Conservation (phyloP, 768 basidiomycete genomes). For the Crassisporium funariophilum region DNA sequence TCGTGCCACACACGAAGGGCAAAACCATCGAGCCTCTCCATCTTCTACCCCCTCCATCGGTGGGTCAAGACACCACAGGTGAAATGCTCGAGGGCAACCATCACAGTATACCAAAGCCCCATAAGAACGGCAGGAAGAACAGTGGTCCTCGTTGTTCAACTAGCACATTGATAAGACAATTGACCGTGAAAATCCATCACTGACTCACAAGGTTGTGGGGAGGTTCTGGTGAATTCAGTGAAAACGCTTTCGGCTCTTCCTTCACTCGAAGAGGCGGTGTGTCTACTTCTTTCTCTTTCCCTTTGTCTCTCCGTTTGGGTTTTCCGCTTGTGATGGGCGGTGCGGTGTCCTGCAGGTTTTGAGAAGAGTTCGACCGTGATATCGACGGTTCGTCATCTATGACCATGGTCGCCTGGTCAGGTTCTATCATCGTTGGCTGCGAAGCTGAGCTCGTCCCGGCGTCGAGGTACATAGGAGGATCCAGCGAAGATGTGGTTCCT, state of each 20-base stretch:
- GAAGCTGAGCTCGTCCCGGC: constrained; percentile 37
- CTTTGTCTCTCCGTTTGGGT: constrained; percentile 51
- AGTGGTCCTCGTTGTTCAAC: constrained; percentile 79
- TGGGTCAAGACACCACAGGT: constrained; percentile 95
- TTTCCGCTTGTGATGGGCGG: constrained; percentile 30
- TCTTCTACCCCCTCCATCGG: constrained; percentile 89
- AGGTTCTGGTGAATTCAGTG: constrained; percentile 50
- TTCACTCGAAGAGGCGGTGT: constrained; percentile 44
- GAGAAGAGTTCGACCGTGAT: constrained; percentile 66
- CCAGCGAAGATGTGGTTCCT: constrained; percentile 42
- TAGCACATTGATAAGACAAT: constrained; percentile 22
- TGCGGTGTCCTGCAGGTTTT: constrained; percentile 38
- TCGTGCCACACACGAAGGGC: constrained; percentile 66
- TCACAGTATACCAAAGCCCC: constrained; percentile 96
- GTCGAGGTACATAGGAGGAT: constrained; percentile 39
- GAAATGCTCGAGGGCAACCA: constrained; percentile 94
- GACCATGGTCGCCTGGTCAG: constrained; percentile 52
- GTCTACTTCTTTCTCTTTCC: constrained; percentile 53
- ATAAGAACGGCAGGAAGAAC: constrained; percentile 77
- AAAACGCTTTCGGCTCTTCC: constrained; percentile 51
- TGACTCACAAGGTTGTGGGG: constrained; percentile 42
- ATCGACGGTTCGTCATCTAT: constrained; percentile 60
- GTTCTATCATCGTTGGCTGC: constrained; percentile 48
- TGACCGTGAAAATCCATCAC: constrained; percentile 6
- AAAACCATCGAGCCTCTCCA: constrained; percentile 83